phyloP scores from a whole-genome alignment of 1,284 basidiomycete genomes.

The Heterobasidion parviporum region DNA sequence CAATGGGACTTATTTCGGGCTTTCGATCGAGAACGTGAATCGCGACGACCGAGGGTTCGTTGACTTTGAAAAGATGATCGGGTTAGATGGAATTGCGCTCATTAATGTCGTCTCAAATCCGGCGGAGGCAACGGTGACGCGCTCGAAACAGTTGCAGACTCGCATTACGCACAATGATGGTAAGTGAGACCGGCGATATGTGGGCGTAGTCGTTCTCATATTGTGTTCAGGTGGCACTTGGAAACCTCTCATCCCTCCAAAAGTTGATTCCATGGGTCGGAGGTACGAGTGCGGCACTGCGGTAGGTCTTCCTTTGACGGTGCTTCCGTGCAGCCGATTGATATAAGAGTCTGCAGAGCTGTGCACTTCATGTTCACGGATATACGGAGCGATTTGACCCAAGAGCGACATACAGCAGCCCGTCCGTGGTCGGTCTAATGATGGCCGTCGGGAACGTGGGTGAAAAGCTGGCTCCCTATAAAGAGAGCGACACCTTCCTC shows the following conservation, averaged over 20 bases:
- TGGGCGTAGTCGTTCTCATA: neutral
- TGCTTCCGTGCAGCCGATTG: neutral
- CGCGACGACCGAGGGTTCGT: conserved; percentile 83
- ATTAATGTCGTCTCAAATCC: conserved; percentile 88
- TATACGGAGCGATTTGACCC: conserved; percentile 92
- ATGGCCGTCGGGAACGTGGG: conserved; percentile 99
- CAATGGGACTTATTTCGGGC: conserved; percentile 93
- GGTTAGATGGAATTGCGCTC: conserved; percentile 91
- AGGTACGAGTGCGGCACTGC: conserved; percentile 68
- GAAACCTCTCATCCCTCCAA: conserved; percentile 77
- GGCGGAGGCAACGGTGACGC: conserved; percentile 63
- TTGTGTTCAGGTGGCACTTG: conserved; percentile 65
- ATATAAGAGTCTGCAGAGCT: conserved; percentile 41
- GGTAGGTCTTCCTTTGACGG: conserved; percentile 31
- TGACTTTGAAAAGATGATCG: conserved; percentile 98
- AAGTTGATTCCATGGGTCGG: conserved; percentile 68
- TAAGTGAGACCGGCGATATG: conserved; percentile 18
- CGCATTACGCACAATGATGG: conserved; percentile 97
- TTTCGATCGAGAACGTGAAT: conserved; percentile 86
- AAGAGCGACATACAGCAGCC: conserved; percentile 86
- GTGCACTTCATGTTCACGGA: conserved; percentile 88
- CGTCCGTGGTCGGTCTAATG: conserved; percentile 86
- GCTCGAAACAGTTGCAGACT: conserved; percentile 74
- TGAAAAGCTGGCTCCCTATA: conserved; percentile 72
- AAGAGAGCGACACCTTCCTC: conserved; percentile 91